Evolutionary conservation across 1,139 yeast genomes (phyloP).

Genomic region (Suhomyces coccinellae): DNA sequence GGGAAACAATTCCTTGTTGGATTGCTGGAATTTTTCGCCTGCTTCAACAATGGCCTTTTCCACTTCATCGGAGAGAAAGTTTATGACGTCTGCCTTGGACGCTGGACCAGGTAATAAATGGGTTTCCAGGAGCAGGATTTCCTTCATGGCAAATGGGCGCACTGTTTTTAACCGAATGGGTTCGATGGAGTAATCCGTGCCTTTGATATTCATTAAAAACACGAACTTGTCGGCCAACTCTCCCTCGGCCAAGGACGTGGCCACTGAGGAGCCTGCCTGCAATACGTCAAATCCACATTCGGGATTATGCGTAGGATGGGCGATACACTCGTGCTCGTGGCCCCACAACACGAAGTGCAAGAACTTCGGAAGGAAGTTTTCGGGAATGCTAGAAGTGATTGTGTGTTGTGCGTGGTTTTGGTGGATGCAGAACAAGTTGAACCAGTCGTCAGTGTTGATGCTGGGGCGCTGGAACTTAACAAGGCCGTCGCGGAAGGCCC

Average conservation of each 20-base stretch:
- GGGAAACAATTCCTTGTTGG: constrained; percentile 31
- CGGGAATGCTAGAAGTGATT: constrained; percentile 81
- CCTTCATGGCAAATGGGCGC: constrained; percentile 79
- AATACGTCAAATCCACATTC: constrained; percentile 73
- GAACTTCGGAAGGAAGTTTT: constrained; percentile 76
- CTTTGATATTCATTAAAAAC: constrained; percentile 65
- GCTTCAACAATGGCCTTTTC: constrained; percentile 68
- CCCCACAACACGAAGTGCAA: constrained; percentile 92
- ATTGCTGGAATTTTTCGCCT: constrained; percentile 45
- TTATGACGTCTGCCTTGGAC: constrained; percentile 59
- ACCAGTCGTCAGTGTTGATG: constrained; percentile 65
- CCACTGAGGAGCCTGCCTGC: constrained; percentile 94
- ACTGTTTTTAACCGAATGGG: constrained; percentile 70
- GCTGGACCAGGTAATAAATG: constrained; percentile 65
- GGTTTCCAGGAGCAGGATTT: constrained; percentile 52
- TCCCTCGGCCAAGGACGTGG: constrained; percentile 85
- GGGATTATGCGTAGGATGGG: constrained; percentile 65
- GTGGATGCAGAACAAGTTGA: constrained; percentile 85
- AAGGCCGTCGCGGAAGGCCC: constrained; percentile 77
- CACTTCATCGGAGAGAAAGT: constrained; percentile 61
- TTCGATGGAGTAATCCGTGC: constrained; percentile 59
- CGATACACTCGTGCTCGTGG: constrained; percentile 94
- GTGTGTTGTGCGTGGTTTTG: constrained; percentile 86
- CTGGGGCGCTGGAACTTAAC: constrained; percentile 79
- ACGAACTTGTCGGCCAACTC: constrained; percentile 77